These are phyloP conservation scores for Leccinum obscurum DNA, from an alignment of 768 basidiomycete genomes.

Conservation along the genomic window DNA sequence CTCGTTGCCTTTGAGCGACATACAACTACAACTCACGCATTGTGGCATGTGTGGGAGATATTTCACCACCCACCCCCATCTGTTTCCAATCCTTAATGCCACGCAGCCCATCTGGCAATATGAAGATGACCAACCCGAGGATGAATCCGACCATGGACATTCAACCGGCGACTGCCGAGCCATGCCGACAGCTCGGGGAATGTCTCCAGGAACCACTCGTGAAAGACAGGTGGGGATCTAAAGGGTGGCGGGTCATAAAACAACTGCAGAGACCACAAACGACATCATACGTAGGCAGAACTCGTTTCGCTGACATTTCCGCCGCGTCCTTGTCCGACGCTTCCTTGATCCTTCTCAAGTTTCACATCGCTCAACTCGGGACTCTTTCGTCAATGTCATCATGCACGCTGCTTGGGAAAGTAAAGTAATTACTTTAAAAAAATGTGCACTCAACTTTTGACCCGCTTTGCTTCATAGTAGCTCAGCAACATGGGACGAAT, in stretches of 20 bases:
- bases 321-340: constrained; percentile 49
- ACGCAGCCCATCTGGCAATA: constrained; percentile 74
- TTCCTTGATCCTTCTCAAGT: constrained; percentile 53
- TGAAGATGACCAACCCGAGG: constrained; percentile 61
- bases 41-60: not conserved
- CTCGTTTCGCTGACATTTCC: constrained; percentile 48
- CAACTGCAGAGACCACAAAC: not conserved
- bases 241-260: not conserved
- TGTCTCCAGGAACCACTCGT: constrained; percentile 96
- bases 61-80: not conserved
- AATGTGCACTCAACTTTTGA: constrained; percentile 48
- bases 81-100: constrained; percentile 49
- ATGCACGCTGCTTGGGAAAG: not conserved
- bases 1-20: not conserved
- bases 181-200: constrained; percentile 97
- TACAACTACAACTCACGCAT: not conserved
- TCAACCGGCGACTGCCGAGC: constrained; percentile 79
- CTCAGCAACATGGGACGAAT: constrained; percentile 73
- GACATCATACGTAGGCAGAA: constrained; percentile 56
- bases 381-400: constrained; percentile 34
- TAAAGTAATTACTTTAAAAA: not conserved
- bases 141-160: constrained; percentile 99
- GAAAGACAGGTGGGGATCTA: constrained; percentile 85
- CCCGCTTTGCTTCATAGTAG: constrained; percentile 56
- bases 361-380: constrained; percentile 41